phyloP scores from a whole-genome alignment of 78 protist species.

The Salpingoeca rosetta region DNA sequence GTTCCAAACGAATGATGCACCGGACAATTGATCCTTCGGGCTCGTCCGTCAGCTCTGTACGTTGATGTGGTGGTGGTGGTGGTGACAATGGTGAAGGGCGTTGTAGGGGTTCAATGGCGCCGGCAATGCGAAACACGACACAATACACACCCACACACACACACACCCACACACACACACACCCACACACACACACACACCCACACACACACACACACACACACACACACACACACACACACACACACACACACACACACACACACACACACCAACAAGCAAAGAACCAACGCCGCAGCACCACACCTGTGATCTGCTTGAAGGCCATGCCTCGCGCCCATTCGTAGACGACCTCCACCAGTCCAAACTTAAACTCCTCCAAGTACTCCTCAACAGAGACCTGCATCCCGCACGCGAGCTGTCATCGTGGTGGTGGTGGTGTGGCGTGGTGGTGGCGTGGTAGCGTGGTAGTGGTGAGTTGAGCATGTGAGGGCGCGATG shows the following conservation, averaged over 20 bases:
- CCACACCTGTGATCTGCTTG: not conserved
- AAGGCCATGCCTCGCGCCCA: slow-evolving; percentile 75
- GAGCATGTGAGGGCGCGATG: too few species aligned
- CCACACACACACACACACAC: too few species aligned
- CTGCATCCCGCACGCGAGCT: slow-evolving; percentile 33
- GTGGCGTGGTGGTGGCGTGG: too few species aligned
- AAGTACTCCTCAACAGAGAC: slow-evolving; percentile 5
- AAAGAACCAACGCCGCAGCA: not conserved
- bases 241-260: not conserved
- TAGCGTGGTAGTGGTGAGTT: too few species aligned
- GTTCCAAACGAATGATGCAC: slow-evolving; percentile 72
- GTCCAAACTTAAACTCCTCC: slow-evolving; percentile 19
- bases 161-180: not conserved
- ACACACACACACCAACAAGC: not conserved
- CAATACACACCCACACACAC: not conserved
- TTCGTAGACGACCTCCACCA: slow-evolving; percentile 68
- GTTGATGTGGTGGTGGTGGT: too few species aligned
- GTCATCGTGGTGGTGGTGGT: too few species aligned
- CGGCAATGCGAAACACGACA: too few species aligned
- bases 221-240: not conserved
- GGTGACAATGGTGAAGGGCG: too few species aligned
- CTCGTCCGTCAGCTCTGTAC: slow-evolving; percentile 63
- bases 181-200: too few species aligned
- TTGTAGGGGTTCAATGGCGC: too few species aligned
- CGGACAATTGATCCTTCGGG: slow-evolving; percentile 82